Evolutionary conservation across 75 land plant genomes (phyloP), one percentile per base, ranked within the genome.

Genomic region (Chamaecyparis obtusa): DNA sequence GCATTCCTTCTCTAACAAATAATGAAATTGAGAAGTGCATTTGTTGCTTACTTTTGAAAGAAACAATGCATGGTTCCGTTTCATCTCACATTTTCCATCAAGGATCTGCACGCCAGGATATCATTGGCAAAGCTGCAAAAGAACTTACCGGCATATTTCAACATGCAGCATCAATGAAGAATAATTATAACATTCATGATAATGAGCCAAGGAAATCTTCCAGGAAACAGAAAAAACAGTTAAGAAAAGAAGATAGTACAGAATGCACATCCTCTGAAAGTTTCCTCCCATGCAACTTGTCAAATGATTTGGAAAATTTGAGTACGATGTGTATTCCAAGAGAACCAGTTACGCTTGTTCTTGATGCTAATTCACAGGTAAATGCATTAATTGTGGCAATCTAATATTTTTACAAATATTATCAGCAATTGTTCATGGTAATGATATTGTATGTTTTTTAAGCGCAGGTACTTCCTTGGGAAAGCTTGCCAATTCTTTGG

Each of bases 391-490:
- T 54, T 24, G 75, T 33, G 36, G 24, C 16, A 69, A 51, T 14
- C 17, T 2, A 17, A 33, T 49, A 54, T 16, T 19, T 48, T 43
- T 57, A 1, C 9, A 27, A 84, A 10, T 44, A 83, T 67, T 33
- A 43, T 2, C 43, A 60, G 6, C n/a, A 46, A 71, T 69, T 16
- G 36, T 85, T 2, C 24, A 51, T 7, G n/a, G 32, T 36, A 37
- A 54, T 88, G 24, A 9, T 43, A 54, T 72, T n/a, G 86, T 14
- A n/a, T 74, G n/a, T 64, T 5, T 88, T 39, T 6, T 88, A 24
- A 72, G 71, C 83, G 27, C 91, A 98, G 97, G 94, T 90, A 88
- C 95, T 98, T 85, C 99, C 99, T 81, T 96, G 97, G 98, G 99
- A 98, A 89, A 98, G 89, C 85, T 48, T 98, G 64, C 97, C 99